Base-by-base conservation (phyloP, 106 monocot genomes). In the Alisma plantagoaquatica region DNA sequence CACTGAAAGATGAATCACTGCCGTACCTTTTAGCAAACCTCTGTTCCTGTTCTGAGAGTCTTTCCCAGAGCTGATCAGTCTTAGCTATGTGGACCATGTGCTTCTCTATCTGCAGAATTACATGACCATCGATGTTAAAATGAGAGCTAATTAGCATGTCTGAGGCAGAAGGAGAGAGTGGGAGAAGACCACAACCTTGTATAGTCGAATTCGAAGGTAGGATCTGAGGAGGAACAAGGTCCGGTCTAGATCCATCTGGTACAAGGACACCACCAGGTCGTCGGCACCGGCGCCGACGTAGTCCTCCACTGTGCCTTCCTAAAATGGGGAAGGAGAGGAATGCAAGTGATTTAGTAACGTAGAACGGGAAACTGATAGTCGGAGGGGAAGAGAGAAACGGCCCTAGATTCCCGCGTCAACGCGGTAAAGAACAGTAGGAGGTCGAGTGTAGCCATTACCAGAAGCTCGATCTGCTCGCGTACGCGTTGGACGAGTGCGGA, bases 171-270 rank as follows among this genome's bases (percentile, higher is more conserved):
- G 14, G 35, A 38, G 14, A 38, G 9, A 38, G 14, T 38, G 6
- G 6, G 6, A 7, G 35, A 38, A 38, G 6, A 7, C 6, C 27
- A 27, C 45, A 21, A 94, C 87, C 88, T 94, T 94, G 18, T 75
- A 77, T 16, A 96, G 60, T 18, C 94, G 88, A 46, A 88, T 60
- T 20, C 94, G 69, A 44, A 96, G 94, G 62, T 94, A 96, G 11
- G 94, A 88, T 66, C 88, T 84, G 32, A 96, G 48, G 27, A 88
- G 84, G 57, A 78, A 96, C 41, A 77, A 77, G 2, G 78, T 65
- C 10, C 88, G 75, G 47, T 96, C 88, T 27, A 87, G 46, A 44
- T 96, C 88, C 94, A 96, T 96, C 57, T 84, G 94, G 53, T 88
- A 83, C 29, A 96, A 73, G 44, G 88, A 84, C 4, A 88, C 81